Base-by-base conservation (phyloP, 2,329 filamentous ascomycete genomes). In the Chaetomium olivaceum region DNA sequence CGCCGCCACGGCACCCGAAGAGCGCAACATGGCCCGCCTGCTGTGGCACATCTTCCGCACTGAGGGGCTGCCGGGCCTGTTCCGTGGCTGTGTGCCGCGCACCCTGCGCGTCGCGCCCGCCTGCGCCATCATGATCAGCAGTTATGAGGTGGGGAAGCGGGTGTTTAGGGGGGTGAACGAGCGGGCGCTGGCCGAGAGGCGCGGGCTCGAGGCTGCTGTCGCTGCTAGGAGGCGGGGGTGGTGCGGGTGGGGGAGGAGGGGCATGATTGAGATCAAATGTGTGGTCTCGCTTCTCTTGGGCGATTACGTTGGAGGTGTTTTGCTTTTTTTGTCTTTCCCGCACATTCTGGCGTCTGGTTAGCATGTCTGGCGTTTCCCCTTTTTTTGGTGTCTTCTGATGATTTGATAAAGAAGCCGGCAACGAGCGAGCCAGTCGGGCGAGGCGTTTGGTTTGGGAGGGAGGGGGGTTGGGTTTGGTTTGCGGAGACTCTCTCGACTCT, bases 91-190 rank as follows among this genome's bases (percentile, higher is more conserved):
- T 92, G 89, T 92, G 27, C 93, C 95, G 0, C 85, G 95, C 48
- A 96, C 92, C 71, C 81, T 98, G 67, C 98, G 98, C 77, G 93
- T 99, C 5, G 94, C 95, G 1, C 95, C 95, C 1, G 92, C 94
- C 0, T 99, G 95, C 78, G 95, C 95, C 31, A 98, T 99, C 76
- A 99, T 99, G 95, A 98, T 99, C 75, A 96, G 92, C 76, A 97
- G 90, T 75, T 99, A 98, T 77, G 95, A 99, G 78, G 86, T 98
- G 46, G 93, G 95, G 59, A 99, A 99, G 83, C 89, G 91, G 77
- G 89, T 91, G 76, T 96, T 96, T 39, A 84, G 87, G 62, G 84
- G 86, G 12, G 87, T 92, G 58, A 97, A 98, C 67, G 82, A 86
- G 73, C 79, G 76, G 43, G 74, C 77, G 33, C 68, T 72, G 50